These are phyloP conservation scores for Phytophthora foliorum DNA, from an alignment of 352 stramenopile genomes.

Conservation along the genomic window DNA sequence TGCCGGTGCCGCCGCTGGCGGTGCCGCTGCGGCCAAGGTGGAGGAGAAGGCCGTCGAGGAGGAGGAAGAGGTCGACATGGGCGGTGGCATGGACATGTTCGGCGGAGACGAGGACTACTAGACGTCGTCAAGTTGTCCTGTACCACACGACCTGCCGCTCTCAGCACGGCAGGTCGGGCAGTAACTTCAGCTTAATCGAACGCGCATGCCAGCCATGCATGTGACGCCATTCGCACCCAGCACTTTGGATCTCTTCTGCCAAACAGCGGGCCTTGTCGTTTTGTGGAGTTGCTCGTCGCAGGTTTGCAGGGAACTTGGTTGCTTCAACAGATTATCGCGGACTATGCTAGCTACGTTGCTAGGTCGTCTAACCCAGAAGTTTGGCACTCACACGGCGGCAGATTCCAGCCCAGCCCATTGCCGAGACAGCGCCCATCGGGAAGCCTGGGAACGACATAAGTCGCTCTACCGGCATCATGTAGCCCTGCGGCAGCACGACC, in stretches of 20 bases:
- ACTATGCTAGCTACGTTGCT: slow-evolving; percentile 14
- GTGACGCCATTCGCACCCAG: slow-evolving; percentile 59
- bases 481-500: slow-evolving; percentile 73
- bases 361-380: slow-evolving; percentile 55
- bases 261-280: slow-evolving; percentile 2
- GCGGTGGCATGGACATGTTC: slow-evolving; percentile 90
- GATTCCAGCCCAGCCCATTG: slow-evolving; percentile 78
- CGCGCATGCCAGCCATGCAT: slow-evolving; percentile 43
- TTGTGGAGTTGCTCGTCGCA: slow-evolving; percentile 3
- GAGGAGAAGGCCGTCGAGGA: slow-evolving; percentile 80
- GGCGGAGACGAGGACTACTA: slow-evolving; percentile 87
- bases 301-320: slow-evolving; percentile 18
- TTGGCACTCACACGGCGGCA: slow-evolving; percentile 82
- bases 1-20: slow-evolving; percentile 48
- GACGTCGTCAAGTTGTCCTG: slow-evolving; percentile 29
- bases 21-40: slow-evolving; percentile 57
- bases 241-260: slow-evolving; percentile 14
- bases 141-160: slow-evolving; percentile 11
- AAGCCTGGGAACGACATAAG: slow-evolving; percentile 84
- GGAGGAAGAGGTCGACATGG: slow-evolving; percentile 85
- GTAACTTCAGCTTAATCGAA: slow-evolving; percentile 68
- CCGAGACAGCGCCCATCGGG: slow-evolving; percentile 76
- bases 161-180: slow-evolving; percentile 25
- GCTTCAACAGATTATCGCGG: slow-evolving; percentile 20
- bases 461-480: slow-evolving; percentile 83